Base-by-base conservation (phyloP, 345 rosid genomes). In the Citrus inodora region DNA sequence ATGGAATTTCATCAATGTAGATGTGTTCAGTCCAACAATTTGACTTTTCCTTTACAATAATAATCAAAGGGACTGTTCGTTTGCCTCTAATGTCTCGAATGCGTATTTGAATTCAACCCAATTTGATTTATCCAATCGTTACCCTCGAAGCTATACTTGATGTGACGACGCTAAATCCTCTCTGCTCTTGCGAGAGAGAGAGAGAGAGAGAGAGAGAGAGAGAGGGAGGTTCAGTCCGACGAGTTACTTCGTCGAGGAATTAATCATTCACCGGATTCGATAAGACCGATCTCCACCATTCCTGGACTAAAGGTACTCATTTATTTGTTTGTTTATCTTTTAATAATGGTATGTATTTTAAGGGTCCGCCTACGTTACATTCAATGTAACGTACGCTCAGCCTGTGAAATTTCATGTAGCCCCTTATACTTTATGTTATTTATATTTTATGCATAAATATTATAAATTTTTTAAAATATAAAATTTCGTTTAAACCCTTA, bases 201-300 rank as follows among this genome's bases (percentile, higher is more conserved):
- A 33, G 35, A 33, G 35, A 5, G 98, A 66, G 98, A 91, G 82
- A 85, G 99, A 83, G 98, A 2, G 98, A 64, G 98, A 92, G 83
- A 84, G 99, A 84, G 99, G 98, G 0, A 75, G 95, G 78, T 97
- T 97, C 83, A 97, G 98, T 71, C 99, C 98, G 2, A 97, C 97
- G 80, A 90, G 99, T 42, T 97, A 94, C 85, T 97, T 97, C 82
- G 98, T 97, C 53, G 99, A 97, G 74, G 97, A 97, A 79, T 98
- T 92, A 77, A 90, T 94, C 82, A 90, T 6, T 35, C 38, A 5
- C 97, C 65, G 98, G 99, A 1, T 94, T 88, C 82, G 97, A 97
- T 89, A 98, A 94, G 86, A 94, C 98, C 77, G 99, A 97, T 91
- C 99, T 94, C 59, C 92, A 94, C 28, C 94, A 93, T 65, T 94